These are phyloP conservation scores for Massariosphaeria phaeospora DNA, from an alignment of 495 filamentous ascomycete species.

Conservation along the genomic window DNA sequence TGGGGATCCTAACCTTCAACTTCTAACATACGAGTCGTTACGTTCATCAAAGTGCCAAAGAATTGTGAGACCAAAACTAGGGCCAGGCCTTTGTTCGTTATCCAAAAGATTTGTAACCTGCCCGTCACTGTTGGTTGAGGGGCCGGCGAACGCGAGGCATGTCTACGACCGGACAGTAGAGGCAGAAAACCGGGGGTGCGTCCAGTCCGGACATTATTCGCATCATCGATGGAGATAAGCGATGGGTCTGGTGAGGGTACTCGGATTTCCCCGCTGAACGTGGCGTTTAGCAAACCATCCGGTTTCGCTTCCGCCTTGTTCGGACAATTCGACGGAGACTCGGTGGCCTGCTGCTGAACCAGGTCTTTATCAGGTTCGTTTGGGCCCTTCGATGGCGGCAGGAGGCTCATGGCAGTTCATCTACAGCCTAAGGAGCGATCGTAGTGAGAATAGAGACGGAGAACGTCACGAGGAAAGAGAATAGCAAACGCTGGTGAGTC, in stretches of 20 bases:
- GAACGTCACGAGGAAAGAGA: not conserved
- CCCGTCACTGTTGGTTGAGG: slow-evolving; percentile 30
- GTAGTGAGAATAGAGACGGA: not conserved
- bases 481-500: not conserved
- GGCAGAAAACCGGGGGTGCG: slow-evolving; percentile 21
- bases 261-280: slow-evolving; percentile 23
- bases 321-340: slow-evolving; percentile 3
- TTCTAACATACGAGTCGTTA: slow-evolving; percentile 73
- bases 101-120: slow-evolving; percentile 33
- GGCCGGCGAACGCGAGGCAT: slow-evolving; percentile 30
- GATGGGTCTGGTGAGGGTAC: slow-evolving; percentile 35
- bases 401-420: slow-evolving; percentile 26
- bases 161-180: slow-evolving; percentile 3
- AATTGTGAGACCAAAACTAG: slow-evolving; percentile 72
- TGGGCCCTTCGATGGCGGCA: slow-evolving; percentile 15
- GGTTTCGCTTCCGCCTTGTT: slow-evolving; percentile 25
- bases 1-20: too few species aligned
- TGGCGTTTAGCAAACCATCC: slow-evolving; percentile 18
- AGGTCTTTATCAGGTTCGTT: slow-evolving; percentile 22
- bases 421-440: not conserved
- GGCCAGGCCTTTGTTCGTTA: slow-evolving; percentile 66
- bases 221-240: slow-evolving; percentile 38
- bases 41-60: slow-evolving; percentile 86
- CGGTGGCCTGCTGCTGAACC: not conserved
- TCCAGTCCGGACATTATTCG: slow-evolving; percentile 27